These are phyloP conservation scores for Sordariomycetes sp. DNA, from an alignment of 2,329 filamentous ascomycete species.

Conservation along the genomic window DNA sequence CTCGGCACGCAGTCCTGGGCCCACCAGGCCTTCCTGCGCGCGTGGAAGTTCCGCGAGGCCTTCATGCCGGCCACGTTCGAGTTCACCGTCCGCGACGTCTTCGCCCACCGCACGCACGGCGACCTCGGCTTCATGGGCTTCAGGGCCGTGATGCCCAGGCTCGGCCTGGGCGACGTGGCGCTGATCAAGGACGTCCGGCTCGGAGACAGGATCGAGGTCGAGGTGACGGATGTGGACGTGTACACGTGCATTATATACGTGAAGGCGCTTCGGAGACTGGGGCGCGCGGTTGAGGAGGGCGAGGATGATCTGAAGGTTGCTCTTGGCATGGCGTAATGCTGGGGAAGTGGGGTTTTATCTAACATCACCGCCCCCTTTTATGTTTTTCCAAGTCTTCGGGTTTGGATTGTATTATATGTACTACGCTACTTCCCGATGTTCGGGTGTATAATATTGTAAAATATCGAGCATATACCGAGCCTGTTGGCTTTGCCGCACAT, in stretches of 20 bases:
- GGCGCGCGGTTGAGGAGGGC: not conserved
- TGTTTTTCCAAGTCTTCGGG: no score
- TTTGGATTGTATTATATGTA: no score
- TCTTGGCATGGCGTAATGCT: not conserved
- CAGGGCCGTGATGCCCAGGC: conserved; percentile 26
- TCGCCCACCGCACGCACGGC: conserved; percentile 23
- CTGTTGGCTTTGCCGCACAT: no score
- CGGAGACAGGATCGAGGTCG: conserved; percentile 46
- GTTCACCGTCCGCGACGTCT: conserved; percentile 32
- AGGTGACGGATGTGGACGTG: conserved; percentile 42
- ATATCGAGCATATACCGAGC: no score
- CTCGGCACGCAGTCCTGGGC: conserved; percentile 42
- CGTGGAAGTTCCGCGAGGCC: conserved; percentile 43
- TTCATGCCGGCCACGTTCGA: conserved; percentile 34
- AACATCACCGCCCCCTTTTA: not conserved
- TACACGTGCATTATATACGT: conserved; percentile 33
- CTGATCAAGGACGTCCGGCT: conserved; percentile 30
- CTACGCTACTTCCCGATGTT: no score
- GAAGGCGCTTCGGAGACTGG: conserved; percentile 23
- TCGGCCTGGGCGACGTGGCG: conserved; percentile 23
- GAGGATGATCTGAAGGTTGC: not conserved
- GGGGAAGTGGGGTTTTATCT: not conserved
- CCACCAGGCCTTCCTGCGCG: conserved; percentile 48
- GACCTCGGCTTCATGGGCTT: conserved; percentile 41
- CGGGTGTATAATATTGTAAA: no score